Evolutionary conservation across 2,329 filamentous ascomycete species (phyloP).

Genomic region (Cladosporium sp.): DNA sequence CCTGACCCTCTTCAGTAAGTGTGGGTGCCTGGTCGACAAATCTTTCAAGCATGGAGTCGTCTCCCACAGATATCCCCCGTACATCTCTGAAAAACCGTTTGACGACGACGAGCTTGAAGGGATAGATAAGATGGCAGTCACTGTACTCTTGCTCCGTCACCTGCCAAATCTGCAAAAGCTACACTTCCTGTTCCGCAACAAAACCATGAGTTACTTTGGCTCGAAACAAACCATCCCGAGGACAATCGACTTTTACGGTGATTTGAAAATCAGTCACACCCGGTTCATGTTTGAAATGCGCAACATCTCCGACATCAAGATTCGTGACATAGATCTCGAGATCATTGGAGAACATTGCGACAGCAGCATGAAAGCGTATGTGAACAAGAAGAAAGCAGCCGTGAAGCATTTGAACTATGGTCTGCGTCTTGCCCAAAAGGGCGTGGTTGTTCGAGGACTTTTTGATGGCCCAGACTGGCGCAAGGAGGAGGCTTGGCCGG

Average conservation of each 20-base stretch:
- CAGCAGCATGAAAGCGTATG: not conserved
- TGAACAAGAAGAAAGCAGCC: not conserved
- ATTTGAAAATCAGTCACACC: not conserved
- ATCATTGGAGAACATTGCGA: not conserved
- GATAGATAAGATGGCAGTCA: no score
- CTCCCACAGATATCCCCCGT: not conserved
- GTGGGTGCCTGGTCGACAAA: no score
- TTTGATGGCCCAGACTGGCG: not conserved
- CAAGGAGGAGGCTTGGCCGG: not conserved
- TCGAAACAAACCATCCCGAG: not conserved
- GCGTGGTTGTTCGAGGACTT: not conserved
- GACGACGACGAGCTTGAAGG: no score
- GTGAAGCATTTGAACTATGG: not conserved
- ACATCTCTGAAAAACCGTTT: not conserved
- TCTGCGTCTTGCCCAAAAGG: not conserved
- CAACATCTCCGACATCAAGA: not conserved
- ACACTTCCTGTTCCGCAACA: not conserved
- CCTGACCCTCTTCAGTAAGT: not conserved
- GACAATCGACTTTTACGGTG: not conserved
- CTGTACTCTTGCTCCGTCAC: not conserved
- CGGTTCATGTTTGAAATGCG: not conserved
- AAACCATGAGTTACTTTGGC: no score
- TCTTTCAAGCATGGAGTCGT: not conserved
- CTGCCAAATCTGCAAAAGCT: not conserved
- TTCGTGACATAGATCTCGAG: not conserved